Evolutionary conservation across 371 early-diverging fungal species (phyloP).

Genomic region (Lichtheimia hyalospora): DNA sequence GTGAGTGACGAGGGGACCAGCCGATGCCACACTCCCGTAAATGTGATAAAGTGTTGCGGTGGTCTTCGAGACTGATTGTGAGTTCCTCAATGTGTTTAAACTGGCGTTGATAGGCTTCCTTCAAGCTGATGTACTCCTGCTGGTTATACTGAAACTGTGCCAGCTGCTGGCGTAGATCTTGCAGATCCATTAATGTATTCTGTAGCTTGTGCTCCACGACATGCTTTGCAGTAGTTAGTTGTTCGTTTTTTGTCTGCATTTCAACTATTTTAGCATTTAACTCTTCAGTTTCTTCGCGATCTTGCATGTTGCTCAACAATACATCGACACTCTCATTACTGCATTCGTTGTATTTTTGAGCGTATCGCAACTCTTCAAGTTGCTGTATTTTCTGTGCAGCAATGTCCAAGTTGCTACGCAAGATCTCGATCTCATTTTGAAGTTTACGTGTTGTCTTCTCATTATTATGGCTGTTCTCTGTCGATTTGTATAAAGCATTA

Average conservation of each 20-base stretch:
- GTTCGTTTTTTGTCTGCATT: constrained; percentile 13
- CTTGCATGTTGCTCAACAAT: background rate
- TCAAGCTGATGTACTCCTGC: constrained; percentile 24
- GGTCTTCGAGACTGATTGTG: constrained; percentile 35
- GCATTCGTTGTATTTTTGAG: constrained; percentile 2
- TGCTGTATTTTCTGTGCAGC: constrained; percentile 28
- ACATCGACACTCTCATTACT: background rate
- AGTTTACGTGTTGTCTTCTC: constrained; percentile 29
- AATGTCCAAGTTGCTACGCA: constrained; percentile 20
- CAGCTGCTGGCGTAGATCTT: constrained; percentile 24
- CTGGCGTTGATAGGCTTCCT: constrained; percentile 32
- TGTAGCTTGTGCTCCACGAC: constrained; percentile 15
- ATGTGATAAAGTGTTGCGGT: constrained; percentile 24
- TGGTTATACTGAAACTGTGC: constrained; percentile 24
- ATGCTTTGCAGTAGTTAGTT: constrained; percentile 12
- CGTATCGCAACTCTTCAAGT: constrained; percentile 8
- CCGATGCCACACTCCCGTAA: constrained; percentile 18
- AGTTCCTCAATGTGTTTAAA: constrained; percentile 33
- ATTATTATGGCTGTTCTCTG: constrained; percentile 15
- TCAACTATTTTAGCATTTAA: constrained; percentile 4
- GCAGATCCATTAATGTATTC: constrained; percentile 20
- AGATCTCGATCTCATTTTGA: constrained; percentile 33
- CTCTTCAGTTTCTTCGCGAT: background rate
- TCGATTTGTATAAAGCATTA: constrained; percentile 22
- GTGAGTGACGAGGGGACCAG: constrained; percentile 6